phyloP scores from a whole-genome alignment of 169 alveolate species.

The Plasmodium reichenowi region DNA sequence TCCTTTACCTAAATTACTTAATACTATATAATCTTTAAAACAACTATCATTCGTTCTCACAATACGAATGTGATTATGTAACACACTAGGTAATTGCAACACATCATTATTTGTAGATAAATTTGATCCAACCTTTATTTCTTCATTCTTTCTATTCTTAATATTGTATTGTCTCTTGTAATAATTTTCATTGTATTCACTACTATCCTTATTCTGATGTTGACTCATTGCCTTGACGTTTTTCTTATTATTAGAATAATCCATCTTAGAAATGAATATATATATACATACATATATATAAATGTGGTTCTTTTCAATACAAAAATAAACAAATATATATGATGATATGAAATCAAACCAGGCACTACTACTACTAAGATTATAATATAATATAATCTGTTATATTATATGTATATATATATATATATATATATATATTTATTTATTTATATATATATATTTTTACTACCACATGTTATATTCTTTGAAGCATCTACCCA shows the following conservation, averaged over 20 bases:
- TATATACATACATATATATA: neutral
- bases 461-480: no score
- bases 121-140: constrained; percentile 51
- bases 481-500: no score
- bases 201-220: constrained; percentile 16
- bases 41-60: constrained; percentile 68
- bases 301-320: neutral
- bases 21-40: constrained; percentile 62
- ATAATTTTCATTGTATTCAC: constrained; percentile 22
- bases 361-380: no score
- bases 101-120: constrained; percentile 45
- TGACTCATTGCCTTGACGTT: constrained; percentile 11
- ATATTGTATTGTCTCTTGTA: constrained; percentile 13
- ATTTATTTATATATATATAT: no score
- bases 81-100: constrained; percentile 57
- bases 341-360: no score
- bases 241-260: constrained; percentile 34
- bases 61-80: constrained; percentile 56
- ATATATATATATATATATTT: neutral
- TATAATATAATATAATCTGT: no score
- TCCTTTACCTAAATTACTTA: constrained; percentile 84
- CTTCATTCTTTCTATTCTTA: constrained; percentile 51
- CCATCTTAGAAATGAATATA: constrained; percentile 28
- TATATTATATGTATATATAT: constrained; percentile 18
- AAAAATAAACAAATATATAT: no score